Percentiles rank a stretch among this genome's conserved stretches.
Conservation (phyloP, 139 green algal species). For the Chlorella sorokiniana region DNA sequence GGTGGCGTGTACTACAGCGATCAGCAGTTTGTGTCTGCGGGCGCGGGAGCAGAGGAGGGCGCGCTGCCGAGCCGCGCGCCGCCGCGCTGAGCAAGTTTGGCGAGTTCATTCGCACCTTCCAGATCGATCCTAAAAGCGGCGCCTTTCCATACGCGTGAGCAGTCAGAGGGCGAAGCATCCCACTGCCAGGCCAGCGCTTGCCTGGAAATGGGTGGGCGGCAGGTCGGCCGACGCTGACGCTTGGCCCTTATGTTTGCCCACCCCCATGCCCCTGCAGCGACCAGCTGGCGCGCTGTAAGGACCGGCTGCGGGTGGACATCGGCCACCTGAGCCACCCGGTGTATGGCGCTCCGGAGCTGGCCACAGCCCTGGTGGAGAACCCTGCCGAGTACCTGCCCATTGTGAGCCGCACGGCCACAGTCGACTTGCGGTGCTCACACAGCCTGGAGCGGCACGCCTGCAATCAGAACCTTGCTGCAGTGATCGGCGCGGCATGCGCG, state of each 20-base stretch:
- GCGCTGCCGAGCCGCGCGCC: conserved; percentile 13
- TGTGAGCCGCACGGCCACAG: too few relatives aligned
- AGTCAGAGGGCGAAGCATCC: background rate
- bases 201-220: background rate
- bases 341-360: conserved; percentile 46
- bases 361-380: conserved; percentile 41
- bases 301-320: conserved; percentile 44
- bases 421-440: too few relatives aligned
- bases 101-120: conserved; percentile 63
- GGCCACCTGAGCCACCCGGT: conserved; percentile 42
- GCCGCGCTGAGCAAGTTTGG: conserved; percentile 57
- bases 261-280: conserved; percentile 43
- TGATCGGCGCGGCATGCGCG: too few relatives aligned
- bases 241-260: background rate
- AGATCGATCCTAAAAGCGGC: conserved; percentile 41
- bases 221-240: too few relatives aligned
- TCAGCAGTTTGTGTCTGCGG: conserved; percentile 50
- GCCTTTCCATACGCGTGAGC: conserved; percentile 48
- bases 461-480: too few relatives aligned
- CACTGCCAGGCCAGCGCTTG: background rate
- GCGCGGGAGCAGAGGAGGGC: conserved; percentile 20
- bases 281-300: conserved; percentile 38
- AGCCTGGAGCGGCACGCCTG: too few relatives aligned
- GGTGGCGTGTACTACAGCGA: conserved; percentile 59
- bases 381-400: conserved; percentile 45